Conservation (phyloP, 768 basidiomycete genomes). For the Trametopsis cervina region DNA sequence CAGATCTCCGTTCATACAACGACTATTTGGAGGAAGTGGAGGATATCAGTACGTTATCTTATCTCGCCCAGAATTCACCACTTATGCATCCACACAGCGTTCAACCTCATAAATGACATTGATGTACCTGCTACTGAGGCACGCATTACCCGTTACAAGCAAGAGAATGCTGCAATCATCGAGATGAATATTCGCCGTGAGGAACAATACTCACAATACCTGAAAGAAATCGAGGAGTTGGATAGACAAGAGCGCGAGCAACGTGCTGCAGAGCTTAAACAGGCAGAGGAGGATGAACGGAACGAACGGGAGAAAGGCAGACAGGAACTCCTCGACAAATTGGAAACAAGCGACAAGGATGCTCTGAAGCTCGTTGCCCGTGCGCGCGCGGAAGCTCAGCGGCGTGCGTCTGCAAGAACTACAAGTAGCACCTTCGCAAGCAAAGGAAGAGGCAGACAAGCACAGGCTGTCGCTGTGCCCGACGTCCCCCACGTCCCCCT, state of each 20-base stretch:
- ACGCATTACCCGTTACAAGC: conserved; percentile 70
- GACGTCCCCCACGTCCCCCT: conserved; percentile 78
- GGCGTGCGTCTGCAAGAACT: conserved; percentile 52
- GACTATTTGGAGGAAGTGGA: conserved; percentile 96
- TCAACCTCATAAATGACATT: conserved; percentile 91
- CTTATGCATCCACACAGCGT: conserved; percentile 45
- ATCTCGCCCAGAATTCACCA: neutral
- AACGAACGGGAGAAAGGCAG: conserved; percentile 67
- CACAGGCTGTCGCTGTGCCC: conserved; percentile 47
- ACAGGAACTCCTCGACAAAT: conserved; percentile 71
- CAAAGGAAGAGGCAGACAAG: conserved; percentile 53
- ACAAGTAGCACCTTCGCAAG: conserved; percentile 20
- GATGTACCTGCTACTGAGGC: conserved; percentile 77
- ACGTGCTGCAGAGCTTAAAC: conserved; percentile 57
- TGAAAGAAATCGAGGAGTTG: conserved; percentile 77
- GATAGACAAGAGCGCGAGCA: conserved; percentile 65
- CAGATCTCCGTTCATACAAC: conserved; percentile 73
- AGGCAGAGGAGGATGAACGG: conserved; percentile 70
- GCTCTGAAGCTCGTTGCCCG: conserved; percentile 65
- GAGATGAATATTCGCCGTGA: conserved; percentile 81
- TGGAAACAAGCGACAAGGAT: conserved; percentile 71
- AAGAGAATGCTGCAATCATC: conserved; percentile 76
- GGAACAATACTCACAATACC: conserved; percentile 62
- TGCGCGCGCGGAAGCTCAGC: conserved; percentile 56
- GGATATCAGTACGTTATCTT: conserved; percentile 61